These are phyloP conservation scores for Podospora pseudoanserina DNA, from an alignment of 495 filamentous ascomycete species.

Conservation along the genomic window DNA sequence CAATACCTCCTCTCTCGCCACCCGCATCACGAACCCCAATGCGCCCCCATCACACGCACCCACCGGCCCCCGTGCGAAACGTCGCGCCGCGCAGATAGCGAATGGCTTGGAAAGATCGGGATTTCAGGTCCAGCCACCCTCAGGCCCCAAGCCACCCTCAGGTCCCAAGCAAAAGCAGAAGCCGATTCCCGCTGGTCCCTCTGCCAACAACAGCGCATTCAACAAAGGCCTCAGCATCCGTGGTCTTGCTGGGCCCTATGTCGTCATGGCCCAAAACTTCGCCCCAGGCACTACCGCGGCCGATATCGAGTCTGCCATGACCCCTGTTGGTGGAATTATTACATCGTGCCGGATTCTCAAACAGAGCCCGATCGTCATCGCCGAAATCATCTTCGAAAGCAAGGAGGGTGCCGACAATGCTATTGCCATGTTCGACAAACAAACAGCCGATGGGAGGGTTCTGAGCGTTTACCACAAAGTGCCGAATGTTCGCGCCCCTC, in stretches of 20 bases:
- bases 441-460: constrained; percentile 84
- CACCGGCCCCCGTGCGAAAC: constrained; percentile 26
- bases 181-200: constrained; percentile 4
- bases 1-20: constrained; percentile 35
- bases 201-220: constrained; percentile 3
- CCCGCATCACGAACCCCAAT: constrained; percentile 42
- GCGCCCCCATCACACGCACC: constrained; percentile 12
- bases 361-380: constrained; percentile 71
- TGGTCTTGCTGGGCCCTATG: constrained; percentile 74
- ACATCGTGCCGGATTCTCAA: constrained; percentile 67
- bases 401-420: constrained; percentile 75
- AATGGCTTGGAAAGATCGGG: constrained; percentile 31
- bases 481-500: constrained; percentile 21
- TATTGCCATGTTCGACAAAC: constrained; percentile 80
- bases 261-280: constrained; percentile 86
- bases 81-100: constrained; percentile 33
- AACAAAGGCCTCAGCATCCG: constrained; percentile 66
- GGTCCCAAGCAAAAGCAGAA: background rate
- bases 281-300: constrained; percentile 89
- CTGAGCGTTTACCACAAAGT: constrained; percentile 72
- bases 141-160: constrained; percentile 22
- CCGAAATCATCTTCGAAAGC: constrained; percentile 77
- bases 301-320: constrained; percentile 86
- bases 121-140: constrained; percentile 25
- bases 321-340: constrained; percentile 66